Evolutionary conservation across 495 filamentous ascomycete species (phyloP).

Genomic region (Xylaria venustula): DNA sequence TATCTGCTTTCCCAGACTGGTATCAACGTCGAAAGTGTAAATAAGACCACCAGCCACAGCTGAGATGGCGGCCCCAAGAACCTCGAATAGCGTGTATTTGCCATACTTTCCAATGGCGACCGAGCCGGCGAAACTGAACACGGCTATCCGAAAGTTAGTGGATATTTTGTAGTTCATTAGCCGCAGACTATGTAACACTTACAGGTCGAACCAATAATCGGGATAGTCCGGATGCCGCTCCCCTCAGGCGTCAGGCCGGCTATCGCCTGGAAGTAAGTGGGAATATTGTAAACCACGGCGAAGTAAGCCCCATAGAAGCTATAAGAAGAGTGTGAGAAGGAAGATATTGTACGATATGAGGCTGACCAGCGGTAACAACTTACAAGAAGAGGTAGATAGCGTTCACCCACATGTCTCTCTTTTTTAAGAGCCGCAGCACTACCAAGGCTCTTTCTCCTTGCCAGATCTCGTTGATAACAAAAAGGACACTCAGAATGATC

Average conservation of each 20-base stretch:
- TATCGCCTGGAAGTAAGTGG: conserved; percentile 79
- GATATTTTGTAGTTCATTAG: conserved; percentile 41
- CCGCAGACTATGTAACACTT: neutral
- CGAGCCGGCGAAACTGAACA: conserved; percentile 41
- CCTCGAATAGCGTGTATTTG: conserved; percentile 66
- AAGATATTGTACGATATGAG: neutral
- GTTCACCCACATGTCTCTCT: conserved; percentile 34
- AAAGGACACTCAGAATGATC: conserved; percentile 44
- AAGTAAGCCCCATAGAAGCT: conserved; percentile 32
- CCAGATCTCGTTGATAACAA: conserved; percentile 39
- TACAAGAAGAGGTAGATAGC: conserved; percentile 33
- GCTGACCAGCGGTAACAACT: conserved; percentile 25
- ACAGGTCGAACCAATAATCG: conserved; percentile 57
- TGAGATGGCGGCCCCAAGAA: conserved; percentile 50
- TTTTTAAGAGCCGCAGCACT: conserved; percentile 33
- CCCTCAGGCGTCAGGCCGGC: conserved; percentile 58
- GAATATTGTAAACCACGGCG: conserved; percentile 55
- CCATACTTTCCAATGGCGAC: conserved; percentile 55
- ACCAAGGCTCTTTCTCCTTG: conserved; percentile 48
- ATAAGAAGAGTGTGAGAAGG: neutral
- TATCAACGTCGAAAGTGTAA: conserved; percentile 46
- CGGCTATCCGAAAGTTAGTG: conserved; percentile 19
- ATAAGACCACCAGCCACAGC: conserved; percentile 63
- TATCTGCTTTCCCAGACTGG: conserved; percentile 45
- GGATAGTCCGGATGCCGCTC: conserved; percentile 66